Evolutionary conservation across 176 grass and related monocot species (phyloP), one percentile per base, ranked within the genome.

Genomic region (Tillandsia leiboldiana): DNA sequence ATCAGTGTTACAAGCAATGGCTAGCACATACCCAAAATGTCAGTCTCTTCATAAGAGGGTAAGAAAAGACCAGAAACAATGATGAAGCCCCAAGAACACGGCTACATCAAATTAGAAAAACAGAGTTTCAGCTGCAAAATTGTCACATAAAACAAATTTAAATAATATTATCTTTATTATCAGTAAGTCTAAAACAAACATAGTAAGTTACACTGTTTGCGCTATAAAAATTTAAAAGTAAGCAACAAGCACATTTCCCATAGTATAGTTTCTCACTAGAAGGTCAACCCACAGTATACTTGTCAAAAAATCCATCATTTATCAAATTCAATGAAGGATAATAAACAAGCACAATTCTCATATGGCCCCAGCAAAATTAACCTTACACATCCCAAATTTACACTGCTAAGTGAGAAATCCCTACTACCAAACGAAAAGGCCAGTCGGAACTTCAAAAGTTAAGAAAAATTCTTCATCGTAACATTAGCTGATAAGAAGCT

Each of bases 21-120:
- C 28, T 62, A 51, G 42, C 47, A 70, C 85, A 65, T 69, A 86
- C 85, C 92, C 88, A 96, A 87, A 89, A 96, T 77, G 92, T 91
- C 20, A 87, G 65, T 42, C 92, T 81, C 81, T 96, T 96, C 86
- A 96, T 96, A 63, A 96, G 73, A 62, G 92, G 92, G 84, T 96
- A 96, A 10, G 92, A 83, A 49, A 87, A 96, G 63, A 91, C 88
- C 62, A 96, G 70, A 24, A 96, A 58, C 26, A 96, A 76, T 68
- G 86, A 91, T 57, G 85, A 89, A 70, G 83, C 92, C 49, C 92
- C 92, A 11, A 96, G 75, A 84, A 91, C 62, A 71, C 75, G 88
- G 77, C 86, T 91, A 53, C 73, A 83, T 66, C 63, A 79, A 9
- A 77, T 26, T 70, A 85, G 64, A 28, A 51, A 27, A 70, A 12